Evolutionary conservation across 768 basidiomycete species (phyloP), one percentile per base, ranked within the genome.

Genomic region (Myochromella boudieri): DNA sequence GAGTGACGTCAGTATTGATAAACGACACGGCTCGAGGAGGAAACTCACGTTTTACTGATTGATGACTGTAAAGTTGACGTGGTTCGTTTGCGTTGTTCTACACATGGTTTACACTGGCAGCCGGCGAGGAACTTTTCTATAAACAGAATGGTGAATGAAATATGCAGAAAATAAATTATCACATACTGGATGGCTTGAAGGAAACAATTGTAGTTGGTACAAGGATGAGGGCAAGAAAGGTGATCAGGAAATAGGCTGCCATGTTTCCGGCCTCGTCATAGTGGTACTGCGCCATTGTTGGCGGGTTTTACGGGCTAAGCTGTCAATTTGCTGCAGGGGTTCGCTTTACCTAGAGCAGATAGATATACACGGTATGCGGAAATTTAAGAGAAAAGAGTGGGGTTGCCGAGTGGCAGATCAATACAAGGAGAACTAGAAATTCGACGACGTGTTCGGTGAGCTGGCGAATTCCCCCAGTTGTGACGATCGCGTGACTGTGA

Each of bases 241-340:
- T 91, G 45, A 98, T 81, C 50, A 93, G 68, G 68, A 97, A 97
- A 71, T 94, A 97, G 28, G 83, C 78, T 59, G 89, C 88, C 86
- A 92, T 86, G 53, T 81, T 82, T 54, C 91, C 90, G 37, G 78
- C 77, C 72, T 91, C 89, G 66, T 92, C 90, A 64, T 92, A 92
- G 68, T 83, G 76, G 70, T 91, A 91, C 55, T 85, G 80, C 55
- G 85, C 86, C 88, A 90, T 56, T 60, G 60, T 39, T 45, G 33
- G 26, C 21, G 14, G 25, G 24, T 3, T 33, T 36, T 37, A 47
- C 24, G 29, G 24, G 24, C 39, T 20, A 14, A 8, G 11, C 12
- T 1, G 18, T 34, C 11, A 10, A 15, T 34, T 15, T 42, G 22
- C 40, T 20, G 22, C n/a, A 32, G 21, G 22, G 29, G 44, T 44